Evolutionary conservation across 2,329 filamentous ascomycete species (phyloP).

Genomic region (Fusarium bactridioides): DNA sequence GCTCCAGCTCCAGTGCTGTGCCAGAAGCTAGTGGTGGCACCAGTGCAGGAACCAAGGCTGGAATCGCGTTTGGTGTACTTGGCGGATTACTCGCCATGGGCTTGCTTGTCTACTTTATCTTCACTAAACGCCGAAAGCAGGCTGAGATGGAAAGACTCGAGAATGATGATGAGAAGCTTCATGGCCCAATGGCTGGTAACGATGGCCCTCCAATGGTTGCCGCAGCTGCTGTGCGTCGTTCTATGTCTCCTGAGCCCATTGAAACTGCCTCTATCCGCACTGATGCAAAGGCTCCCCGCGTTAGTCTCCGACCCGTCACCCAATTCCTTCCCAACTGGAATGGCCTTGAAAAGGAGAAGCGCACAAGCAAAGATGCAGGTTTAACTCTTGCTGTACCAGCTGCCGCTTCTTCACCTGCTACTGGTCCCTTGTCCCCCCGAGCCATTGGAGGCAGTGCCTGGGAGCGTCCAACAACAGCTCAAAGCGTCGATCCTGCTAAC

Average conservation of each 20-base stretch:
- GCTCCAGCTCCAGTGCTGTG: slow-evolving; percentile 33
- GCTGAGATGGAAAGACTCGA: slow-evolving; percentile 54
- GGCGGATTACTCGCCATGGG: slow-evolving; percentile 72
- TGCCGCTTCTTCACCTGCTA: slow-evolving; percentile 32
- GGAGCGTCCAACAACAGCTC: slow-evolving; percentile 57
- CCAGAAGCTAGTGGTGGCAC: slow-evolving; percentile 34
- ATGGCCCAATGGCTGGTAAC: slow-evolving; percentile 49
- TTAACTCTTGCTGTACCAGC: slow-evolving; percentile 48
- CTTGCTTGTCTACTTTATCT: slow-evolving; percentile 74
- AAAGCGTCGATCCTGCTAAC: slow-evolving; percentile 65
- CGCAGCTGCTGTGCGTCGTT: slow-evolving; percentile 13
- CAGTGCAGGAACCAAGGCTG: slow-evolving; percentile 69
- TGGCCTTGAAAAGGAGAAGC: slow-evolving; percentile 59
- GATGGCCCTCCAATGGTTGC: slow-evolving; percentile 25
- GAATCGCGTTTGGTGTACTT: slow-evolving; percentile 84
- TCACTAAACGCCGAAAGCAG: slow-evolving; percentile 75
- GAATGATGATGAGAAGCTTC: slow-evolving; percentile 73
- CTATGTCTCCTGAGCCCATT: slow-evolving; percentile 23
- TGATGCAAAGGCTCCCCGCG: slow-evolving; percentile 72
- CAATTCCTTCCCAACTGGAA: slow-evolving; percentile 76
- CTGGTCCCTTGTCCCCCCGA: slow-evolving; percentile 31
- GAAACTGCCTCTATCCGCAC: slow-evolving; percentile 41
- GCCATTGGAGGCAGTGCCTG: slow-evolving; percentile 51
- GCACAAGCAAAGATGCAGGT: slow-evolving; percentile 58
- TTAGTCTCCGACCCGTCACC: slow-evolving; percentile 85